These are phyloP conservation scores for Boletellus deceptivus DNA, from an alignment of 1,284 basidiomycete genomes.

Conservation along the genomic window DNA sequence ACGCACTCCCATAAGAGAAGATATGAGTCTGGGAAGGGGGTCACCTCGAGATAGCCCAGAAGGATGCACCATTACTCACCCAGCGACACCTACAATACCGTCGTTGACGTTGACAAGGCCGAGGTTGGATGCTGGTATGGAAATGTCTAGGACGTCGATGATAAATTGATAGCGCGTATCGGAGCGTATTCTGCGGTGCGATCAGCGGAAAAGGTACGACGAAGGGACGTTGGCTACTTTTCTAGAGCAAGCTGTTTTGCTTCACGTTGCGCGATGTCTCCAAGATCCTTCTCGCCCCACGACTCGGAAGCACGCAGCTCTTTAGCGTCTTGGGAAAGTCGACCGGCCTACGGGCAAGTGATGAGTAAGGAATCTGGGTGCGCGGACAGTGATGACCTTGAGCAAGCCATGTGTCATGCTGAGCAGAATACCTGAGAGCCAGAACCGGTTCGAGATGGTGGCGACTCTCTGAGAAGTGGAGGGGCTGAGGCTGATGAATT, in stretches of 20 bases:
- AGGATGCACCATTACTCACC: slow-evolving; percentile 48
- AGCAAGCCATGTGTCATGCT: slow-evolving; percentile 68
- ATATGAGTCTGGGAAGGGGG: slow-evolving; percentile 17
- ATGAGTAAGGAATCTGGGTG: not conserved
- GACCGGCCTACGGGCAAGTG: slow-evolving; percentile 44
- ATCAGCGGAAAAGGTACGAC: slow-evolving; percentile 2
- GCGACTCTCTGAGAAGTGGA: slow-evolving; percentile 66
- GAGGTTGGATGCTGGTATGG: slow-evolving; percentile 85
- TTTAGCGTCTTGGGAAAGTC: slow-evolving; percentile 60
- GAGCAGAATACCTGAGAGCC: slow-evolving; percentile 86
- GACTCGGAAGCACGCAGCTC: slow-evolving; percentile 43
- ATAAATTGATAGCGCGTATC: slow-evolving; percentile 75
- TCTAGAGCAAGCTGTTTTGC: slow-evolving; percentile 56
- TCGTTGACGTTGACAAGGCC: slow-evolving; percentile 84
- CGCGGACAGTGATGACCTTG: slow-evolving; percentile 46
- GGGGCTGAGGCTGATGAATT: slow-evolving; percentile 65
- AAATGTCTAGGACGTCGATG: slow-evolving; percentile 81
- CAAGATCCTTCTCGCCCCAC: slow-evolving; percentile 61
- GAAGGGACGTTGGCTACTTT: slow-evolving; percentile 42
- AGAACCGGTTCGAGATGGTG: slow-evolving; percentile 82
- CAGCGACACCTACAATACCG: slow-evolving; percentile 79
- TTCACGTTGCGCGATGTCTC: slow-evolving; percentile 66
- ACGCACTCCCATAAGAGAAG: slow-evolving; percentile 33
- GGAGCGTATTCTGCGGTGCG: slow-evolving; percentile 52
- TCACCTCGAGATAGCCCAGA: slow-evolving; percentile 5